These are phyloP conservation scores for Chlamydomonas incerta DNA, from an alignment of 139 green algal genomes.

Conservation along the genomic window DNA sequence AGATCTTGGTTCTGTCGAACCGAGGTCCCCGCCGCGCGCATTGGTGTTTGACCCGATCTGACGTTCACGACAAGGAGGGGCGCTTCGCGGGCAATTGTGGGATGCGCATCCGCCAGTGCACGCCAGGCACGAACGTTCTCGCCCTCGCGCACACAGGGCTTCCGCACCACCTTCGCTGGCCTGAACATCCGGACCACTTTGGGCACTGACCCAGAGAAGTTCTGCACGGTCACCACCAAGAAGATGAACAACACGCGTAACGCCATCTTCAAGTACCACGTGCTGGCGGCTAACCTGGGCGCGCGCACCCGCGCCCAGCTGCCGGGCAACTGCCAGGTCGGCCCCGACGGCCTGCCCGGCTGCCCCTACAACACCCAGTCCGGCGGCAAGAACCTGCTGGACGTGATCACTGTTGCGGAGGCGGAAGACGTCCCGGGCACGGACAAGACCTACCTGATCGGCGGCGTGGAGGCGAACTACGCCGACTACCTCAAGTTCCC, in stretches of 20 bases:
- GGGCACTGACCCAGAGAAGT: not conserved
- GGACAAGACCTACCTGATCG: not conserved
- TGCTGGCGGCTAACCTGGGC: not conserved
- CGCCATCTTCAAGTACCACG: slow-evolving; percentile 3
- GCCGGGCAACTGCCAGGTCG: not conserved
- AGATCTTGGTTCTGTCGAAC: too few species aligned
- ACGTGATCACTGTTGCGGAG: not conserved
- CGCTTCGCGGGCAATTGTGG: too few species aligned
- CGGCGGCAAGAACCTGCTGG: slow-evolving; percentile 6
- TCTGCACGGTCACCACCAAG: not conserved
- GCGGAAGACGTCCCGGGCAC: not conserved
- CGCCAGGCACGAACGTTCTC: too few species aligned
- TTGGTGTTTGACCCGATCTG: too few species aligned
- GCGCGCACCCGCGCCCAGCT: not conserved
- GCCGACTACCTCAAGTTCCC: not conserved
- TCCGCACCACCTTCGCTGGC: not conserved
- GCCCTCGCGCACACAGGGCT: not conserved
- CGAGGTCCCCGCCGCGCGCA: too few species aligned
- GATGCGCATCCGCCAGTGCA: too few species aligned
- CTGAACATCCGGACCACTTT: not conserved
- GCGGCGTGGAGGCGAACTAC: not conserved
- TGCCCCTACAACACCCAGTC: slow-evolving; percentile 1
- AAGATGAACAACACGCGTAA: slow-evolving; percentile 12
- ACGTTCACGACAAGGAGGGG: too few species aligned
- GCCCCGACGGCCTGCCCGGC: not conserved